phyloP scores from a whole-genome alignment of 148 eudicot genomes.

The Dysphania ambrosioides region DNA sequence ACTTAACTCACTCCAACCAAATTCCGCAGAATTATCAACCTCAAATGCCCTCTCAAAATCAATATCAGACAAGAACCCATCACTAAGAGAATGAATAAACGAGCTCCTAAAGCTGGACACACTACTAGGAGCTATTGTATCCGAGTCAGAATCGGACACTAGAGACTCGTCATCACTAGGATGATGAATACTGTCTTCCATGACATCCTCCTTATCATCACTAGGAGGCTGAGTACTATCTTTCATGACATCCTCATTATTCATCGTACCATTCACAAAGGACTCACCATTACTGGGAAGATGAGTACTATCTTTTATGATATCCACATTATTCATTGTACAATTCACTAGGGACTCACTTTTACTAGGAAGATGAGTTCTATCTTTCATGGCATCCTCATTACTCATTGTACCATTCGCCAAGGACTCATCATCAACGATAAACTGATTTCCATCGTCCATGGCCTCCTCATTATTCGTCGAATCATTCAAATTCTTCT shows the following conservation, averaged over 20 bases:
- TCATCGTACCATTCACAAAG: background rate
- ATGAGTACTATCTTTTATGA: background rate
- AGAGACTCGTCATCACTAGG: constrained; percentile 33
- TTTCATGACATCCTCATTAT: background rate
- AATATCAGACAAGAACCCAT: constrained; percentile 52
- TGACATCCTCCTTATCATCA: constrained; percentile 3
- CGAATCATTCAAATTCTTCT: background rate
- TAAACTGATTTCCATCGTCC: background rate
- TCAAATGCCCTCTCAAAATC: constrained; percentile 51
- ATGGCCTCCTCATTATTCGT: too few species aligned
- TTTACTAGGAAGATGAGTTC: background rate
- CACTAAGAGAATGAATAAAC: constrained; percentile 46
- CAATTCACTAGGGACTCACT: background rate
- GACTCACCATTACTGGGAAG: constrained; percentile 7
- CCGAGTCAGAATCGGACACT: constrained; percentile 47
- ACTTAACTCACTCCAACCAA: constrained; percentile 21
- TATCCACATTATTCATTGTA: background rate
- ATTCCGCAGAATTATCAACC: constrained; percentile 23
- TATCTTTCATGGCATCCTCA: background rate
- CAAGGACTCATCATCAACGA: background rate
- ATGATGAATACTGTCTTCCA: background rate
- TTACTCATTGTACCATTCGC: too few species aligned
- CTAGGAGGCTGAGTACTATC: background rate
- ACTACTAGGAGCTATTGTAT: constrained; percentile 39
- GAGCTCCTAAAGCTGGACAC: constrained; percentile 39